A percentile compares a stretch with the other conserved stretches of the same genome.
phyloP scores from a whole-genome alignment of 257 asterid species.

The Catharanthus roseus region DNA sequence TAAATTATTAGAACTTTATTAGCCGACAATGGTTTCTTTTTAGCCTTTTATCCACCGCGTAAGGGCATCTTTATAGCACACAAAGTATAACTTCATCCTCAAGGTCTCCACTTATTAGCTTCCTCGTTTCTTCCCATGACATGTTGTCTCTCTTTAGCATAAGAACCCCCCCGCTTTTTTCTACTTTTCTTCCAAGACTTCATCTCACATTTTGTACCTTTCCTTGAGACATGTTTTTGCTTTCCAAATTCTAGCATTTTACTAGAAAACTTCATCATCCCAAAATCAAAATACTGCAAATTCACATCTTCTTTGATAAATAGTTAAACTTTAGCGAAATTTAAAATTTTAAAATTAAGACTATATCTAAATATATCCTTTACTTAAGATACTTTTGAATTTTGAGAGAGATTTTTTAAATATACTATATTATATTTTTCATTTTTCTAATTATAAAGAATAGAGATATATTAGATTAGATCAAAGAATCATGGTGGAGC shows the following conservation, averaged over 20 bases:
- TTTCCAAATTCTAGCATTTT: too few relatives aligned
- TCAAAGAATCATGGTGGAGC: constrained; percentile 45
- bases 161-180: background rate
- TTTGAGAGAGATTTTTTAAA: too few relatives aligned
- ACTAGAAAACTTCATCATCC: too few relatives aligned
- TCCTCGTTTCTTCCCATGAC: constrained; percentile 9
- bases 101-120: constrained; percentile 17
- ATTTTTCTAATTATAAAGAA: too few relatives aligned
- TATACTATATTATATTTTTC: too few relatives aligned
- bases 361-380: too few relatives aligned
- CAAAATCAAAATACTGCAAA: too few relatives aligned
- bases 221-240: background rate
- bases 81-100: constrained; percentile 38
- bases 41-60: constrained; percentile 26
- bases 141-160: background rate
- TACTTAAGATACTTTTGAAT: background rate
- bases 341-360: too few relatives aligned
- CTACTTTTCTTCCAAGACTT: background rate
- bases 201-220: background rate
- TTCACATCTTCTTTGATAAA: too few relatives aligned
- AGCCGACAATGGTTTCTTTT: constrained; percentile 18
- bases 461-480: too few relatives aligned
- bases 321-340: too few relatives aligned
- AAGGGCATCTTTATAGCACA: constrained; percentile 20
- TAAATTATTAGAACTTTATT: background rate